phyloP scores from a whole-genome alignment of 1,284 basidiomycete species.

The Rhodofomes roseus region DNA sequence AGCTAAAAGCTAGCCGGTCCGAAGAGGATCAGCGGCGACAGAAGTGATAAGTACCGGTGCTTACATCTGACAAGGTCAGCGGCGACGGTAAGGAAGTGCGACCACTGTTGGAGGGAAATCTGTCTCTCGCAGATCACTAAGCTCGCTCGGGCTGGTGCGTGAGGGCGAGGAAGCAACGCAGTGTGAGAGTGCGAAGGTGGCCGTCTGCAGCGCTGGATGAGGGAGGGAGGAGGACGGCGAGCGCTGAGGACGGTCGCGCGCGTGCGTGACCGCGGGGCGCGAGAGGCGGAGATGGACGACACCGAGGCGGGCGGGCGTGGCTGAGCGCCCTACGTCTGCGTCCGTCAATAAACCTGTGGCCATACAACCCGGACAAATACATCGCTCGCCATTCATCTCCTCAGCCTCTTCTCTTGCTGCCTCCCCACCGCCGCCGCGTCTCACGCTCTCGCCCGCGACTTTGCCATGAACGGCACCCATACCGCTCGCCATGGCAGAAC shows the following conservation, averaged over 20 bases:
- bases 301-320: neutral
- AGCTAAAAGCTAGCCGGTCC: too few relatives aligned
- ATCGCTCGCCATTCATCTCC: conserved; percentile 7
- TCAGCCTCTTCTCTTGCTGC: conserved; percentile 10
- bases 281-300: neutral
- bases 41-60: too few relatives aligned
- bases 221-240: neutral
- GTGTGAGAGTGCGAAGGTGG: neutral
- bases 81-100: too few relatives aligned
- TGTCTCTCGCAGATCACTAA: too few relatives aligned
- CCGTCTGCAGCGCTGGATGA: neutral
- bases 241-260: neutral
- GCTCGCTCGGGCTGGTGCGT: too few relatives aligned
- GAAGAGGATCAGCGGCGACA: too few relatives aligned
- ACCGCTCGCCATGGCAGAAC: conserved; percentile 31
- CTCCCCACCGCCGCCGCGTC: conserved; percentile 6
- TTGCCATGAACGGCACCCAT: conserved; percentile 40
- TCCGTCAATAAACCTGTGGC: conserved; percentile 1
- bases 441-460: conserved; percentile 1
- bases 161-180: too few relatives aligned
- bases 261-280: neutral
- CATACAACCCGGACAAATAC: neutral
- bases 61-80: too few relatives aligned
- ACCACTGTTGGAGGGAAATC: too few relatives aligned
- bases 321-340: neutral